Evolutionary conservation across 331 rosid species (phyloP).

Genomic region (Cydonia oblonga): DNA sequence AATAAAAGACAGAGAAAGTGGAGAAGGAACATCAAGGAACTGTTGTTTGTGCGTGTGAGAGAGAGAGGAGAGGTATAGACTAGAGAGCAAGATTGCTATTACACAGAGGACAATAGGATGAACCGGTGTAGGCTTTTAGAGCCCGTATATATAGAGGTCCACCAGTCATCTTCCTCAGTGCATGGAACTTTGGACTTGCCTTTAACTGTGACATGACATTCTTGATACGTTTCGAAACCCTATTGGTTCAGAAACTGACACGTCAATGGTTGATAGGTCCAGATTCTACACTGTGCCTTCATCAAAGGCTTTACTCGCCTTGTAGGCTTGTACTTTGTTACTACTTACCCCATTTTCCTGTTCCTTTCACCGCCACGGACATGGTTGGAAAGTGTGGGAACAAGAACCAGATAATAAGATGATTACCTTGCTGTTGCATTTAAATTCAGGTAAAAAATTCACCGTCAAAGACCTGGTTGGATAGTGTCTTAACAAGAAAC

Average conservation of each 20-base stretch:
- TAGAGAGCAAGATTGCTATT: background rate
- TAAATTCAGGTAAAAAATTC: too few species aligned
- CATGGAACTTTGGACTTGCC: background rate
- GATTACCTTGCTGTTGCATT: too few species aligned
- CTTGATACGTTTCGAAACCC: constrained; percentile 8
- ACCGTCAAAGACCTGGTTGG: too few species aligned
- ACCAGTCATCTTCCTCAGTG: background rate
- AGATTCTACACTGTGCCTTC: too few species aligned
- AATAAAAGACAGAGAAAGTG: background rate
- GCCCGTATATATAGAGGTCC: constrained; percentile 22
- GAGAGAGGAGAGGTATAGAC: too few species aligned
- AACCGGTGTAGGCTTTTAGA: constrained; percentile 21
- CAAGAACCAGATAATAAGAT: too few species aligned
- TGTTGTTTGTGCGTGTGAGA: background rate
- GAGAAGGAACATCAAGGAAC: background rate
- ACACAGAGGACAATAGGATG: constrained; percentile 10
- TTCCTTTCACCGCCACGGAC: too few species aligned
- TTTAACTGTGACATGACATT: constrained; percentile 15
- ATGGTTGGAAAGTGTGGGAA: too few species aligned
- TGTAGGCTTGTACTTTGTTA: too few species aligned
- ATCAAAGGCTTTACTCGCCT: too few species aligned
- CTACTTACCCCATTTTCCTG: too few species aligned
- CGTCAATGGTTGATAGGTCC: background rate
- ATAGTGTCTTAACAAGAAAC: too few species aligned
- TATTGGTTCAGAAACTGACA: constrained; percentile 3